These are phyloP conservation scores for Phialemoniopsis sp. DNA, from an alignment of 2,329 filamentous ascomycete genomes.

Conservation along the genomic window DNA sequence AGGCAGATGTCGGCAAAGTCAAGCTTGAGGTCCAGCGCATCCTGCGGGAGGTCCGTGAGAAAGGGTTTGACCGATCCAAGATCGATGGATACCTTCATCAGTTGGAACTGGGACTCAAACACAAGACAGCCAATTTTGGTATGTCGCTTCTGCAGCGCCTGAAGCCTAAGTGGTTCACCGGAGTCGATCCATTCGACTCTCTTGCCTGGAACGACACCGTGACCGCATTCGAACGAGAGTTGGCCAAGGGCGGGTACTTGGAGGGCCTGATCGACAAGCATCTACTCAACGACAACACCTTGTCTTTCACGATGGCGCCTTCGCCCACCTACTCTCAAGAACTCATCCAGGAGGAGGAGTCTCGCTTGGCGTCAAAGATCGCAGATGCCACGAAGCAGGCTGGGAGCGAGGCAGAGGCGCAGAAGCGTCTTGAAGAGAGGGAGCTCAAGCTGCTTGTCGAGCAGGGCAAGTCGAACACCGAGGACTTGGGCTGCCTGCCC, in stretches of 20 bases:
- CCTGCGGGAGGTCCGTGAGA: constrained; percentile 62
- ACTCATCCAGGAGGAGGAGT: constrained; percentile 71
- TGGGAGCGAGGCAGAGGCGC: constrained; percentile 67
- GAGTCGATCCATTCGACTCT: constrained; percentile 85
- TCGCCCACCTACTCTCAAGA: constrained; percentile 71
- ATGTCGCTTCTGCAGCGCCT: constrained; percentile 86
- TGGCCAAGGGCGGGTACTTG: constrained; percentile 74
- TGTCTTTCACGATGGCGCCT: constrained; percentile 94
- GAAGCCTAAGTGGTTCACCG: constrained; percentile 93
- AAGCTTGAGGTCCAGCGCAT: constrained; percentile 71
- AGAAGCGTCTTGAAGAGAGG: constrained; percentile 67
- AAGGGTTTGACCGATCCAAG: constrained; percentile 84
- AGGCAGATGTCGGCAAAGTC: constrained; percentile 73
- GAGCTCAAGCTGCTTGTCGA: constrained; percentile 78
- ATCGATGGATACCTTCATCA: constrained; percentile 94
- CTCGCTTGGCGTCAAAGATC: constrained; percentile 72
- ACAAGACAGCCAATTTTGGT: constrained; percentile 95
- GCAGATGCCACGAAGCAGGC: constrained; percentile 62
- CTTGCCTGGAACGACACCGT: constrained; percentile 91
- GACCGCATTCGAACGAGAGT: constrained; percentile 71
- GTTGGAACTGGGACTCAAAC: constrained; percentile 85
- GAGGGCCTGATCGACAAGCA: constrained; percentile 87
- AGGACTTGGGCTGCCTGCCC: constrained; percentile 83
- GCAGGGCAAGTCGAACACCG: constrained; percentile 77
- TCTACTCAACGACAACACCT: constrained; percentile 76